phyloP scores from a whole-genome alignment of 169 alveolate genomes.

The Cyclospora cayetanensis region DNA sequence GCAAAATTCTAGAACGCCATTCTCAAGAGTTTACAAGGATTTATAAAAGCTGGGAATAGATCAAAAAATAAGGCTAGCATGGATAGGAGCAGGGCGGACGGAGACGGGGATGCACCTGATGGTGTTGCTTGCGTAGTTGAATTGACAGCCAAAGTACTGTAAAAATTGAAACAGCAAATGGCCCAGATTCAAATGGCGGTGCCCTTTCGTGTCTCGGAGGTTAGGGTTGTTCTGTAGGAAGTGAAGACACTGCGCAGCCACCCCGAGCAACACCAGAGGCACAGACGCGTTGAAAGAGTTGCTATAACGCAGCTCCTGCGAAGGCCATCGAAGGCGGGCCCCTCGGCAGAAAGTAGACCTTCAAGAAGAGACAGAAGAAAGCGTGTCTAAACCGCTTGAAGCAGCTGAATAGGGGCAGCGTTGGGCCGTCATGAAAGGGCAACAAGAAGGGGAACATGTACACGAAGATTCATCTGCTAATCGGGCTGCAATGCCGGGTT shows the following conservation, averaged over 20 bases:
- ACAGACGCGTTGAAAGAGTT: neutral
- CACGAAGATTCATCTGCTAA: neutral
- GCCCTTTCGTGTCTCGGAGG: neutral
- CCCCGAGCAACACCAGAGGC: neutral
- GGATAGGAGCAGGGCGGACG: neutral
- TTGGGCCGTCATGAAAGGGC: neutral
- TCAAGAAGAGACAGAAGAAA: neutral
- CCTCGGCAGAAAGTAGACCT: neutral
- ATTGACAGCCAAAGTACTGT: constrained; percentile 57
- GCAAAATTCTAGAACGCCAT: too few species aligned
- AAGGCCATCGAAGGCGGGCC: neutral
- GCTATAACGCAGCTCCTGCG: neutral
- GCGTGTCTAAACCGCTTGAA: neutral
- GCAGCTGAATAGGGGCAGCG: neutral
- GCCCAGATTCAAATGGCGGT: constrained; percentile 43
- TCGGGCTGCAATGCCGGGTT: too few species aligned
- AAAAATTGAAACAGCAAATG: constrained; percentile 61
- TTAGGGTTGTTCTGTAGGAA: constrained; percentile 55
- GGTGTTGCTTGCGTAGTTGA: constrained; percentile 23
- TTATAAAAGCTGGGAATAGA: too few species aligned
- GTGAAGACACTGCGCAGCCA: constrained; percentile 6
- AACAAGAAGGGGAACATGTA: neutral
- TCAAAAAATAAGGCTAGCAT: too few species aligned
- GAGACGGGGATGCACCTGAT: constrained; percentile 10
- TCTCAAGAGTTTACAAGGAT: too few species aligned